Percentiles rank a stretch among this genome's conserved stretches.
Conservation (phyloP, 495 filamentous ascomycete species). For the Podospora australis region DNA sequence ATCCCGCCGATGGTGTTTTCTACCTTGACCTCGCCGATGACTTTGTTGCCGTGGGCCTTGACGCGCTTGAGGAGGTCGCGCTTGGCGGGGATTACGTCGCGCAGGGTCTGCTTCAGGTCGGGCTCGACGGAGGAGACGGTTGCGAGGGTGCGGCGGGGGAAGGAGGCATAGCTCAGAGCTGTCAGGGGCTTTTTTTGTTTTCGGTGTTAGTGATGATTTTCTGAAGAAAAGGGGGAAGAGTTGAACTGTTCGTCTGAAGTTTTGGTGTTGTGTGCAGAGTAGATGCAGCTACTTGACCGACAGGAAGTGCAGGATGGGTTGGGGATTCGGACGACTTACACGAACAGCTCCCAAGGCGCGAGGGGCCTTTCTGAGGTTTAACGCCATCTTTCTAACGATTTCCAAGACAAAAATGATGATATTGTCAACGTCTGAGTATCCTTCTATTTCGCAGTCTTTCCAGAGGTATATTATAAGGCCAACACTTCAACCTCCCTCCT, state of each 20-base stretch:
- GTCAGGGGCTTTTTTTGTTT: no score
- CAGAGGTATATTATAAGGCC: neutral
- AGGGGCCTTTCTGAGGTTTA: constrained; percentile 22
- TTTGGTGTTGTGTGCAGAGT: no score
- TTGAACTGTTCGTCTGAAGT: no score
- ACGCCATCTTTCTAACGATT: constrained; percentile 16
- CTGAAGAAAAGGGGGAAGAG: no score
- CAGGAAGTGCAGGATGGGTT: no score
- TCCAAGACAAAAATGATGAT: neutral
- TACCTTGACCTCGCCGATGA: constrained; percentile 88
- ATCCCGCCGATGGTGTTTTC: constrained; percentile 92
- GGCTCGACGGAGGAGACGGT: constrained; percentile 68
- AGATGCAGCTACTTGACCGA: no score
- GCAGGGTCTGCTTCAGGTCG: constrained; percentile 80
- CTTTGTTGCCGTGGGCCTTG: constrained; percentile 75
- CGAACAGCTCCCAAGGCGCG: constrained; percentile 41
- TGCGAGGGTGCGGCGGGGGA: constrained; percentile 49
- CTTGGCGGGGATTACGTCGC: constrained; percentile 80
- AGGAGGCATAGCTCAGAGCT: constrained; percentile 16
- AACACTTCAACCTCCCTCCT: neutral
- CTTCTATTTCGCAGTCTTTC: neutral
- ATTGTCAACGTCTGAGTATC: no score
- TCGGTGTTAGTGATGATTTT: no score
- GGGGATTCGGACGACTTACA: constrained; percentile 43
- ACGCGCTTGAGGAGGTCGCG: constrained; percentile 86